These are phyloP conservation scores for Parathielavia hyrcaniae DNA, from an alignment of 495 filamentous ascomycete genomes.

Conservation along the genomic window DNA sequence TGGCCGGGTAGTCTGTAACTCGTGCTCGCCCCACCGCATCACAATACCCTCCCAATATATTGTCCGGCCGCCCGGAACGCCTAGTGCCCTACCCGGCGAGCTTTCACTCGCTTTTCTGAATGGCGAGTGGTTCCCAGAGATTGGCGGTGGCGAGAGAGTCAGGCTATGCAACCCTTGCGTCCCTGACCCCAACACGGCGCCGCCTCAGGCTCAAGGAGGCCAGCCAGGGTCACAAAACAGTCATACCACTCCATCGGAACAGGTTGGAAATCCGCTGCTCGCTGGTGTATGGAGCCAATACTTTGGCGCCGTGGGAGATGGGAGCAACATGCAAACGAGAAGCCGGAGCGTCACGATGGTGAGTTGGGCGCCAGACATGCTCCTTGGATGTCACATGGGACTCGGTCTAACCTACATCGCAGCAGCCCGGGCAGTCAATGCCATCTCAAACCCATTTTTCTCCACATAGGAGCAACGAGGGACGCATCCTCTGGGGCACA, in stretches of 20 bases:
- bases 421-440: constrained; percentile 20
- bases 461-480: constrained; percentile 23
- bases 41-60: constrained; percentile 91
- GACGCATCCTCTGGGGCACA: constrained; percentile 35
- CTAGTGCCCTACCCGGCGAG: constrained; percentile 40
- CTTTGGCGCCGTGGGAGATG: constrained; percentile 15
- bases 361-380: constrained; percentile 15
- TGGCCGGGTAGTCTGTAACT: constrained; percentile 84
- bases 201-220: constrained; percentile 35
- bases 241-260: not conserved
- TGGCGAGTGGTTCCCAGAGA: constrained; percentile 41
- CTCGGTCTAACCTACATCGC: constrained; percentile 1
- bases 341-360: constrained; percentile 45
- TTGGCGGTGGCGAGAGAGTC: constrained; percentile 72
- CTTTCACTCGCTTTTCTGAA: constrained; percentile 29
- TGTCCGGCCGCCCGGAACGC: constrained; percentile 65
- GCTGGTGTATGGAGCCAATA: constrained; percentile 23
- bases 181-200: constrained; percentile 78
- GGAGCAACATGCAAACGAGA: constrained; percentile 31
- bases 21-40: constrained; percentile 91
- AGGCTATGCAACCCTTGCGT: constrained; percentile 93
- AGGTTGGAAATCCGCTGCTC: not conserved
- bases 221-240: constrained; percentile 33
- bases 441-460: constrained; percentile 22
- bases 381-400: not conserved